These are phyloP conservation scores for Russula ochroleuca DNA, from an alignment of 768 basidiomycete genomes.

Conservation along the genomic window DNA sequence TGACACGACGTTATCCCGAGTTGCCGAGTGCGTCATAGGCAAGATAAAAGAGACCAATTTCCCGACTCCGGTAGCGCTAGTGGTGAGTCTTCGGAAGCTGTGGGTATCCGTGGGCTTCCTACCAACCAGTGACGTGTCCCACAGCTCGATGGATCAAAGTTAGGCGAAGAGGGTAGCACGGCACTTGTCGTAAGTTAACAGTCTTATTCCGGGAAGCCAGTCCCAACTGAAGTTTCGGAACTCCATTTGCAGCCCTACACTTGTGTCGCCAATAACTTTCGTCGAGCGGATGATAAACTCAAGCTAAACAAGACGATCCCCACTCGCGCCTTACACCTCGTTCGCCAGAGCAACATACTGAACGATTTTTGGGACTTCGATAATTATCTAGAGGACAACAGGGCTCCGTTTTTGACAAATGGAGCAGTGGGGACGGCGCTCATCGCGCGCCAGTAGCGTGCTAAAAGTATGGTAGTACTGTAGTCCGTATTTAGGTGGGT, in stretches of 20 bases:
- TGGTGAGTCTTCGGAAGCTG: conserved; percentile 45
- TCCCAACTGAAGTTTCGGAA: neutral
- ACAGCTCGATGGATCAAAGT: conserved; percentile 38
- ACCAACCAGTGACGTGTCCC: conserved; percentile 46
- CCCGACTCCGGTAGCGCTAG: conserved; percentile 59
- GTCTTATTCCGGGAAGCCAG: neutral
- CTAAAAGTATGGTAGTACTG: neutral
- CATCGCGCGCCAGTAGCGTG: neutral
- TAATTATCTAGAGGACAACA: conserved; percentile 74
- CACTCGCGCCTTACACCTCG: conserved; percentile 44
- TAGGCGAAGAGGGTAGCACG: conserved; percentile 5
- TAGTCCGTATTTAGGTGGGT: neutral
- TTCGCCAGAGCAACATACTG: conserved; percentile 49
- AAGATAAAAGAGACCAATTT: conserved; percentile 51
- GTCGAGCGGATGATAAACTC: neutral
- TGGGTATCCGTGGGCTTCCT: conserved; percentile 31
- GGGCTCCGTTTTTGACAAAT: conserved; percentile 47
- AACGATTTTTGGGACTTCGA: conserved; percentile 73
- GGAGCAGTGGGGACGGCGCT: conserved; percentile 20
- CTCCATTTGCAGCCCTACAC: conserved; percentile 8
- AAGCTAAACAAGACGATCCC: conserved; percentile 34
- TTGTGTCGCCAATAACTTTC: neutral
- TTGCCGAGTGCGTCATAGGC: conserved; percentile 58
- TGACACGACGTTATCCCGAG: conserved; percentile 56
- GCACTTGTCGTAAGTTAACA: conserved; percentile 23